These are phyloP conservation scores for Phialophora verrucosa DNA, from an alignment of 2,329 filamentous ascomycete genomes.

Conservation along the genomic window DNA sequence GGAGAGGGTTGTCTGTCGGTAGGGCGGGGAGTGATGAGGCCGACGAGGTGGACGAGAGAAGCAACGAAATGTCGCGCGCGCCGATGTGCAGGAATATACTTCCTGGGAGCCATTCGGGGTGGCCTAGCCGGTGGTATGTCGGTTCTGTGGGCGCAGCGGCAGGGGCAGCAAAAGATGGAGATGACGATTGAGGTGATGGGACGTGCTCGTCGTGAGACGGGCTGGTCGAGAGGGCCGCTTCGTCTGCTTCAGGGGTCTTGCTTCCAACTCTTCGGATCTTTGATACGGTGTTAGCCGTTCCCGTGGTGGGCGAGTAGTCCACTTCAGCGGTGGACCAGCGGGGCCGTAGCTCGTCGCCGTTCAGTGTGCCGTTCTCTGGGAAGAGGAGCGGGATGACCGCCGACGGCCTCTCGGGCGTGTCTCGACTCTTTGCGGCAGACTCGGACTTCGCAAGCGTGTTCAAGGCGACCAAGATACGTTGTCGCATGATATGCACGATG, in stretches of 20 bases:
- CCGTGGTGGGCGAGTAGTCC: not conserved
- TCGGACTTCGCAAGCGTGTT: conserved; percentile 19
- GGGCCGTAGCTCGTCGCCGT: conserved; percentile 7
- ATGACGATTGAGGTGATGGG: not conserved
- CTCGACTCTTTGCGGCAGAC: not conserved
- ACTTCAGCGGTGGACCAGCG: not conserved
- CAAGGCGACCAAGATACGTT: conserved; percentile 31
- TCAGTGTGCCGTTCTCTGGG: conserved; percentile 12
- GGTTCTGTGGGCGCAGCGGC: not conserved
- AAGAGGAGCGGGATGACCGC: conserved; percentile 18
- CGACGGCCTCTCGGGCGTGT: not conserved
- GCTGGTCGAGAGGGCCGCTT: not conserved
- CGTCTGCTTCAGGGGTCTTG: not conserved
- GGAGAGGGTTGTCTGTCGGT: conserved; percentile 19
- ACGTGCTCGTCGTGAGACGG: not conserved
- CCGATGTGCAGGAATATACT: conserved; percentile 30
- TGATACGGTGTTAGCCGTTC: not conserved
- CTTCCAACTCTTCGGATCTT: not conserved
- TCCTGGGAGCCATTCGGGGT: conserved; percentile 22
- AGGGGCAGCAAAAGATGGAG: not conserved
- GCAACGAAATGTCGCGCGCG: conserved; percentile 13
- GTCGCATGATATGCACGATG: conserved; percentile 31
- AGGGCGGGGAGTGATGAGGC: conserved; percentile 13
- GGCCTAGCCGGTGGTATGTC: conserved; percentile 15
- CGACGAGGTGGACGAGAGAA: not conserved